Evolutionary conservation across 306 rosid species (phyloP), one percentile per base, ranked within the genome.

Genomic region (Vigna unguiculata): DNA sequence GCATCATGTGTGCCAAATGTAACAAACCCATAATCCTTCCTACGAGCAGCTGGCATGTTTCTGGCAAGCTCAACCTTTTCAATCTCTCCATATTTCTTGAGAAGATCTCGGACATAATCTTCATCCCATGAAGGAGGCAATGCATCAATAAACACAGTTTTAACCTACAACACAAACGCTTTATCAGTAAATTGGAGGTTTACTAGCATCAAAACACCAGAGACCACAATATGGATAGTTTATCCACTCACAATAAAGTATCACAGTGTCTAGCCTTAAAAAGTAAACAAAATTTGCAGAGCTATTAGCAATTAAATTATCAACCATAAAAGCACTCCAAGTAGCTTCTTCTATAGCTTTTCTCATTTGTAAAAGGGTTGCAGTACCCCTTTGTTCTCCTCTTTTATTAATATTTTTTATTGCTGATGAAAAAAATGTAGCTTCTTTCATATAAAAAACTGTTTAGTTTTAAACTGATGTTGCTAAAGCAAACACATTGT

Each of bases 121-220:
- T 96, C 99, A 52, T 93, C 96, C 99, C 97, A 96, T 20, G 97
- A 87, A 72, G 97, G 90, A 77, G 96, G 91, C 58, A 92, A 76
- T 66, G 98, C 97, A 89, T 96, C 99, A 66, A 96, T 88, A 83
- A 96, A 96, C 40, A 96, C 97, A 83, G 99, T 90, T 85, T 92
- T 96, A 74, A 96, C 99, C 98, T 95, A 89, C 65, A 88, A 82
- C 61, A 64, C 80, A 49, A 75, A 78, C 34, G 34, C 54, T 68
- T 60, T 20, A 80, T 83, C 49, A 83, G 84, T 49, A 84, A 70
- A 47, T 34, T 41, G 2, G 58, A 59, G 25, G 61, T 49, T 16
- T 63, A 63, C 61, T 40, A 20, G 43, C 52, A 45, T 34, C 55
- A 75, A 58, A 36, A 45, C 78, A 63, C 75, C 32, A 14, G 46